Percentiles rank a stretch among this genome's conserved stretches.
Conservation (phyloP, 148 eudicot genomes). For the Camellia japonica region DNA sequence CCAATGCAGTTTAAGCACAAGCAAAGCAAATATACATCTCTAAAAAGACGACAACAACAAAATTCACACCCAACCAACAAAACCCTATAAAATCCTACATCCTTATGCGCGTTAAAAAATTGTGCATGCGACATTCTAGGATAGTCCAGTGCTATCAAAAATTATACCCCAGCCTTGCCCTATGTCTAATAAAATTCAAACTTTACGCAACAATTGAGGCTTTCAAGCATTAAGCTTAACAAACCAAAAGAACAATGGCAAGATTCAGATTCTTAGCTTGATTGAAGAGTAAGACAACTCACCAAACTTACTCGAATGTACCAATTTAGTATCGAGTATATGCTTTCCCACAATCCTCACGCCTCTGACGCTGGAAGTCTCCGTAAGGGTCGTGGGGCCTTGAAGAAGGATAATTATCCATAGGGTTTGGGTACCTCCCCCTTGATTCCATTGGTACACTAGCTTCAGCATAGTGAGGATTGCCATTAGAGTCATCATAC, state of each 20-base stretch:
- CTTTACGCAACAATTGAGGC: neutral
- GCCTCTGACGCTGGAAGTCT: conserved; percentile 68
- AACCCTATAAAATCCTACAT: neutral
- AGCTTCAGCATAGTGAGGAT: conserved; percentile 44
- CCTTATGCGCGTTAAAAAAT: neutral
- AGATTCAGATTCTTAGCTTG: neutral
- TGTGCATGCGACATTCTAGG: conserved; percentile 12
- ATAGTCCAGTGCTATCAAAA: neutral
- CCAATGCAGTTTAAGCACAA: conserved; percentile 14
- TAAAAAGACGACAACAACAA: conserved; percentile 15
- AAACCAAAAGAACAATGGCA: neutral
- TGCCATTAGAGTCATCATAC: conserved; percentile 41
- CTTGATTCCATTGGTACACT: conserved; percentile 56
- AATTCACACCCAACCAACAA: neutral
- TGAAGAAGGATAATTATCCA: conserved; percentile 52
- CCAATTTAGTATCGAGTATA: conserved; percentile 58
- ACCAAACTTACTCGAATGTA: conserved; percentile 34
- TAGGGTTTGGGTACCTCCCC: conserved; percentile 47
- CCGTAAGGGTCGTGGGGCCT: conserved; percentile 53
- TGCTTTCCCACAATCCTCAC: conserved; percentile 64
- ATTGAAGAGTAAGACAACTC: conserved; percentile 38
- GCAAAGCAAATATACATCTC: neutral
- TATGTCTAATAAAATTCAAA: conserved; percentile 4
- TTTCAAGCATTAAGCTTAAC: too few relatives aligned
- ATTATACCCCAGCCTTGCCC: conserved; percentile 3